These are phyloP conservation scores for Amaranthus cruentus DNA, from an alignment of 148 eudicot species.

Conservation along the genomic window DNA sequence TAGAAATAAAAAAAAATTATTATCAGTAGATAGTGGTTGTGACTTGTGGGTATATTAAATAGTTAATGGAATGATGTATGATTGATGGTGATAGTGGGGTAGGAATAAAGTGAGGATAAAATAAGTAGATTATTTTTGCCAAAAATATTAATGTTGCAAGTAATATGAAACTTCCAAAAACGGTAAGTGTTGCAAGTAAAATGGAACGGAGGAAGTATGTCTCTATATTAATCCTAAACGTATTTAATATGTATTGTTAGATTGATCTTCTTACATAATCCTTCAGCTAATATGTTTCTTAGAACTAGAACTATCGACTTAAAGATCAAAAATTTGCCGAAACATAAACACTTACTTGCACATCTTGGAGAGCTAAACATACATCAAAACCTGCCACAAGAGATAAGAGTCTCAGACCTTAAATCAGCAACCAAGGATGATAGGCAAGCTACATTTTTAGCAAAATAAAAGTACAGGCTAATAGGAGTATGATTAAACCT, in stretches of 20 bases:
- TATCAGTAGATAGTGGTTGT: too few relatives aligned
- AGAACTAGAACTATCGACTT: background rate
- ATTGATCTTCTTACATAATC: background rate
- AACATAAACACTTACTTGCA: conserved; percentile 12
- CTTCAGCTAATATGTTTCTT: background rate
- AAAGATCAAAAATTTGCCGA: background rate
- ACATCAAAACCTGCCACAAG: background rate
- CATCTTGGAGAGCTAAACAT: conserved; percentile 7
- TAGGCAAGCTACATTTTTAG: background rate
- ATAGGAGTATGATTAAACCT: background rate
- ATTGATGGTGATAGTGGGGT: too few relatives aligned
- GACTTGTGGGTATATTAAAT: too few relatives aligned
- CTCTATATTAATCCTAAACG: too few relatives aligned
- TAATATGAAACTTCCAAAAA: too few relatives aligned
- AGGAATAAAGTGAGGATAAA: too few relatives aligned
- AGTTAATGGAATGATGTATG: too few relatives aligned
- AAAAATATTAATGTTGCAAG: too few relatives aligned
- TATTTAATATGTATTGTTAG: background rate
- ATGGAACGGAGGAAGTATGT: too few relatives aligned
- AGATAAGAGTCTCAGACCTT: background rate
- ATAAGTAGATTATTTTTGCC: too few relatives aligned
- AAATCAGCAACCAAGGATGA: background rate
- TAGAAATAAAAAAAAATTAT: too few relatives aligned
- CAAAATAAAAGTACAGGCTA: background rate
- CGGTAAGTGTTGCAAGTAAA: too few relatives aligned